Evolutionary conservation across 2,329 filamentous ascomycete genomes (phyloP), one percentile per base, ranked within the genome.

Genomic region (Berkeleyomyces rouxiae): DNA sequence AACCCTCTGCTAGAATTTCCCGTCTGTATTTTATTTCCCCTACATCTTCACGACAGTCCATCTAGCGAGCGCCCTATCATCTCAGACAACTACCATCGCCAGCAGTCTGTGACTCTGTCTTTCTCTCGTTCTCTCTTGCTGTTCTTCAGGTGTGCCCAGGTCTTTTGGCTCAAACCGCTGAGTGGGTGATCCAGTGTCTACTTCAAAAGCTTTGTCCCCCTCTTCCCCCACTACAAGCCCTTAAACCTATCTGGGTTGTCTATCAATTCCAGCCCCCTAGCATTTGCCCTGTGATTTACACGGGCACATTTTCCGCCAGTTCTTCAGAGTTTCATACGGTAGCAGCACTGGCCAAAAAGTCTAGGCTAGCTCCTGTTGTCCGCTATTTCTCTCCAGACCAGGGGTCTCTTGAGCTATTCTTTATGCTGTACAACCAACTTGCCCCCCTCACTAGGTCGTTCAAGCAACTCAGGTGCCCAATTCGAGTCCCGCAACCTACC

Each of bases 271-370:
- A 46, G 58, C 42, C 40, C 23, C 58, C 58, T 37, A 9, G 7
- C 23, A 58, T 36, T 37, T n/a, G 33, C 40, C 51, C 43, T 46
- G 13, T n/a, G 16, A 46, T 31, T 36, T 31, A 4, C 16, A 36
- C 7, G 47, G 7, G 11, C 33, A 55, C 39, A n/a, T 55, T 39
- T 37, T 39, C 58, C 44, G 13, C 33, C 23, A 13, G 46, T 51
- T 58, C 53, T 44, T 16, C 37, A 49, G 55, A 51, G 43, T 63
- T 63, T 63, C 61, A 63, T 42, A 58, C 51, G 37, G 44, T 59
- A 10, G 57, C 16, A 63, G 61, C 53, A 7, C 40, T 47, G 16
- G 10, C 31, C 51, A 55, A 37, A 55, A n/a, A 37, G 31, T 55
- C 39, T 39, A 36, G 33, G 33, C 10, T n/a, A 36, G 43, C 43